phyloP scores from a whole-genome alignment of 1,139 yeast species.

The Zhuliangozyma blackwelliae region DNA sequence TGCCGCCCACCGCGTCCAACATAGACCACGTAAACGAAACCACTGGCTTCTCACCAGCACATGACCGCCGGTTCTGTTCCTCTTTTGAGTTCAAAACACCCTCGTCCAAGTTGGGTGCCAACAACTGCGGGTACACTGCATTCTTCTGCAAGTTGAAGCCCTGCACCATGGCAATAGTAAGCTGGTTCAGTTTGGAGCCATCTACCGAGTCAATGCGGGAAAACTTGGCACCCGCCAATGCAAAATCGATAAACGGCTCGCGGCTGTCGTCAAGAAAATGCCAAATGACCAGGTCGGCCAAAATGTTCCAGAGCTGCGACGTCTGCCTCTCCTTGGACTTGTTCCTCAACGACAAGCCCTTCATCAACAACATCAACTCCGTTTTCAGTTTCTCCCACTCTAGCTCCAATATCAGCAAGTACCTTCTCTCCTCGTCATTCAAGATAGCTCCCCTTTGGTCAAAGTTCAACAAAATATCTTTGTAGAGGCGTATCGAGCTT shows the following conservation, averaged over 20 bases:
- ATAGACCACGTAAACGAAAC: constrained; percentile 65
- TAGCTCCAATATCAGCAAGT: constrained; percentile 42
- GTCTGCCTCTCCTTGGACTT: constrained; percentile 25
- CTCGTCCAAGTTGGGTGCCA: constrained; percentile 46
- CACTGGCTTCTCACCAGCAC: constrained; percentile 26
- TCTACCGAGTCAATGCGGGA: constrained; percentile 52
- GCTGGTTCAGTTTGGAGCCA: constrained; percentile 57
- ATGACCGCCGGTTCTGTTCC: constrained; percentile 4
- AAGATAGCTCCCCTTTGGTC: constrained; percentile 25
- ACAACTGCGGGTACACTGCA: constrained; percentile 66
- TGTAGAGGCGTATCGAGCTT: constrained; percentile 42
- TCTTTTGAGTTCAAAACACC: constrained; percentile 6
- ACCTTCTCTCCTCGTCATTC: constrained; percentile 20
- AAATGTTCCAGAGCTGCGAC: constrained; percentile 32
- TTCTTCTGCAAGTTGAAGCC: constrained; percentile 64
- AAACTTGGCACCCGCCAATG: constrained; percentile 60
- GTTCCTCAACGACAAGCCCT: constrained; percentile 50
- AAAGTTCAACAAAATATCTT: constrained; percentile 43
- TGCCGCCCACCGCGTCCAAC: constrained; percentile 84
- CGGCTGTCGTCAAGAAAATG: constrained; percentile 62
- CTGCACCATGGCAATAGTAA: constrained; percentile 60
- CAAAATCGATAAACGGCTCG: constrained; percentile 68
- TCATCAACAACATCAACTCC: constrained; percentile 63
- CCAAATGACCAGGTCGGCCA: constrained; percentile 63
- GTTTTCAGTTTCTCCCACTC: constrained; percentile 55